These are phyloP conservation scores for Zymoseptoria crescenta DNA, from an alignment of 2,329 filamentous ascomycete species.

Conservation along the genomic window DNA sequence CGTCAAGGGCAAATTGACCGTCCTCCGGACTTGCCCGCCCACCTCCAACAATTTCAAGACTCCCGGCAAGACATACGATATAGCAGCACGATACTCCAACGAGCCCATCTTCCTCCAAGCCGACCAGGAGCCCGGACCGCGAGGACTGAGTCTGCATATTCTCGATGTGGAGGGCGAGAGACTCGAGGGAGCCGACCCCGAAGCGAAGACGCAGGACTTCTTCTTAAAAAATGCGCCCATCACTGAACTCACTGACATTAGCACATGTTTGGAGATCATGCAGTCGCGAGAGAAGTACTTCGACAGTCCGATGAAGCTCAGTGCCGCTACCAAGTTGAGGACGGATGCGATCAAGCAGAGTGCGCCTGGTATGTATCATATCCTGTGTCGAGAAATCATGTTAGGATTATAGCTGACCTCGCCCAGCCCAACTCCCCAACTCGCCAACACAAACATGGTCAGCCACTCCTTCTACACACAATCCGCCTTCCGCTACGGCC, in stretches of 20 bases:
- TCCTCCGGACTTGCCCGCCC: constrained; percentile 36
- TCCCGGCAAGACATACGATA: constrained; percentile 23
- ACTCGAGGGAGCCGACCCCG: constrained; percentile 34
- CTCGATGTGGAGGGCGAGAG: constrained; percentile 44
- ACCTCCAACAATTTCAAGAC: constrained; percentile 38
- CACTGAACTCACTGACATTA: constrained; percentile 41
- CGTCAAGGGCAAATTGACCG: constrained; percentile 42
- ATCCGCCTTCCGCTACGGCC: constrained; percentile 42
- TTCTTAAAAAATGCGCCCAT: constrained; percentile 44
- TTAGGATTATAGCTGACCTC: too few species aligned
- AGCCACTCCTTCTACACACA: constrained; percentile 29
- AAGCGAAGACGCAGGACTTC: constrained; percentile 24
- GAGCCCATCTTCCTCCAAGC: constrained; percentile 31
- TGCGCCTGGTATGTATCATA: background rate
- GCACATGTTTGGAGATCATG: constrained; percentile 28
- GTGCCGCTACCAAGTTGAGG: constrained; percentile 34
- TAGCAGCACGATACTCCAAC: constrained; percentile 30
- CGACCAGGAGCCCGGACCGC: constrained; percentile 38
- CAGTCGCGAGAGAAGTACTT: constrained; percentile 9
- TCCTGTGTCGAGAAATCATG: too few species aligned
- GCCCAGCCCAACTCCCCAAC: constrained; percentile 27
- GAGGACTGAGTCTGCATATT: constrained; percentile 44
- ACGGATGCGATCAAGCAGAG: constrained; percentile 29
- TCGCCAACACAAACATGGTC: constrained; percentile 16
- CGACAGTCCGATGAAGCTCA: constrained; percentile 27